Conservation (phyloP, 2,329 filamentous ascomycete species). For the Aureobasidium sp. region DNA sequence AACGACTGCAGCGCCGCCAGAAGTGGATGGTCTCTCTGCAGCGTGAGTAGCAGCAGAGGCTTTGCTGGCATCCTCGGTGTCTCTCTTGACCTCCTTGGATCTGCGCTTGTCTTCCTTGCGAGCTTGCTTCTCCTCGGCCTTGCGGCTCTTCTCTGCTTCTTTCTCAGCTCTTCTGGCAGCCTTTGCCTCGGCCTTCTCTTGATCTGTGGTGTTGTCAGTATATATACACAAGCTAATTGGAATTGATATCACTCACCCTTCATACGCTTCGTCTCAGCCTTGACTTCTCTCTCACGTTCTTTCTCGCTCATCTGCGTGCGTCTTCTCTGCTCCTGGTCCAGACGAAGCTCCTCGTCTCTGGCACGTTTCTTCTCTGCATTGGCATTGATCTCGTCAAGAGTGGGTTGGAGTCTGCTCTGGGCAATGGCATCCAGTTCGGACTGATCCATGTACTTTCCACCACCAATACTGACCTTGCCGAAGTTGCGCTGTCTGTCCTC, state of each 20-base stretch:
- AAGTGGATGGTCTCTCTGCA: slow-evolving; percentile 4
- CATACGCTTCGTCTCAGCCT: slow-evolving; percentile 37
- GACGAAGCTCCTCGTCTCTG: slow-evolving; percentile 51
- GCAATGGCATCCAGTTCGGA: slow-evolving; percentile 74
- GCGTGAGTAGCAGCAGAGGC: slow-evolving; percentile 14
- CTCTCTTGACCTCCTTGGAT: slow-evolving; percentile 29
- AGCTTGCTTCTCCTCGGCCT: slow-evolving; percentile 44
- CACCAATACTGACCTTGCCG: slow-evolving; percentile 61
- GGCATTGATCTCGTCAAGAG: slow-evolving; percentile 75
- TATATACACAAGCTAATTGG: too few species aligned
- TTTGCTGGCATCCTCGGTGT: slow-evolving; percentile 14
- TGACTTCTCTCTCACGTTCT: slow-evolving; percentile 37
- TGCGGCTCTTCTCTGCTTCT: slow-evolving; percentile 38
- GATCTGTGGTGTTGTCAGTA: slow-evolving; percentile 37
- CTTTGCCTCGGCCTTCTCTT: slow-evolving; percentile 43
- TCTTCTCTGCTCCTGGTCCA: slow-evolving; percentile 59
- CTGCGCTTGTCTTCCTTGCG: slow-evolving; percentile 47
- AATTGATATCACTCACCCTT: slow-evolving; percentile 45
- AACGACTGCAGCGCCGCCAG: not conserved
- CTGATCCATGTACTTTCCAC: slow-evolving; percentile 70
- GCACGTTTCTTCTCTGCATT: slow-evolving; percentile 66
- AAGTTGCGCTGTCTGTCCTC: slow-evolving; percentile 51
- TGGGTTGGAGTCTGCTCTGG: slow-evolving; percentile 65
- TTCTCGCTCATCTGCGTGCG: slow-evolving; percentile 51
- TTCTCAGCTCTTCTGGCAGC: slow-evolving; percentile 28